Base-by-base conservation (phyloP, 495 filamentous ascomycete species). In the Trichoderma orchidacearum region DNA sequence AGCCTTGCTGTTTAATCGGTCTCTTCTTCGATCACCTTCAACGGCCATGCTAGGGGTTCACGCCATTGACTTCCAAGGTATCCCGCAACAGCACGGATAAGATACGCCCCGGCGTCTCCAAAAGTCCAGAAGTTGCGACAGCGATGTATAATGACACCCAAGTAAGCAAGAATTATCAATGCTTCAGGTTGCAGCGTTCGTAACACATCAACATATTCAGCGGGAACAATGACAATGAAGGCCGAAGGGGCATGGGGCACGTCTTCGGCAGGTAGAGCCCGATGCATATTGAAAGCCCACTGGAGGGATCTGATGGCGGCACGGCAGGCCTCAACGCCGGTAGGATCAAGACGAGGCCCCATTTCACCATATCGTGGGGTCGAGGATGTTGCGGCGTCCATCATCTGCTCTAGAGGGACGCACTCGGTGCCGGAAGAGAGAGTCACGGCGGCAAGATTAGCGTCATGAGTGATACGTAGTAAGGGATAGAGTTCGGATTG, bases 121-220 rank as follows among this genome's bases (percentile, higher is more conserved):
- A 71, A 67, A 7, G 64, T 54, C 75, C 75, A 77, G 38, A 62
- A 63, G 5, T 62, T 55, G 5, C 65, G 59, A 23, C 52, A 51
- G 18, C 38, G 34, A 61, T 75, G 66, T 23, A 75, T 34, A 5
- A 75, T 15, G 3, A 71, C 61, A 2, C 64, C 68, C 54, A 65
- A 75, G 61, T 73, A 64, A 11, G 70, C 72, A 25, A 75, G 58
- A 5, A 78, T 69, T 5, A 75, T 59, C 41, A 78, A 59, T 0
- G 75, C 70, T 57, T 73, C 70, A 0, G 75, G 69, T 50, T 62
- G 61, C 18, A 70, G 56, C 51, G 62, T n/a, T 28, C 57, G 60
- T 1, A 78, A 56, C 2, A 70, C 34, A 8, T 69, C 61, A 8
- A 69, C 65, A 55, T 68, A 77, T 5, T 68, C 70, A 0, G 60